Percentiles rank a stretch among this genome's conserved stretches.
phyloP scores from a whole-genome alignment of 2,329 filamentous ascomycete genomes.

The Fusarium anthophilum region DNA sequence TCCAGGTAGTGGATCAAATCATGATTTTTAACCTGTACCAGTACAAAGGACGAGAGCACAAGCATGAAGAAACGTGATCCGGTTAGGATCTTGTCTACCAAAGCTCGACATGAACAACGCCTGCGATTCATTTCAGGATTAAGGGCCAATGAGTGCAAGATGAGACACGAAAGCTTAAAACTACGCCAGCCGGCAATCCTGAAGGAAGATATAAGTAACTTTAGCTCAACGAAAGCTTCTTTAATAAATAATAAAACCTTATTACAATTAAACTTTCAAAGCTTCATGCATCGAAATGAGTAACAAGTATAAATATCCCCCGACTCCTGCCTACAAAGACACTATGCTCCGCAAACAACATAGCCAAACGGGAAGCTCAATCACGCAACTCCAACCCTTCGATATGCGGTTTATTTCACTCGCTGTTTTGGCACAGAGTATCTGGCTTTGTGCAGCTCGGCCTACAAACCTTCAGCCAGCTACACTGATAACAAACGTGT shows the following conservation, averaged over 20 bases:
- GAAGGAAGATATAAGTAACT: not conserved
- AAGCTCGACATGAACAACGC: not conserved
- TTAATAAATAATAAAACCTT: not conserved
- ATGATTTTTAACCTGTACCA: no score
- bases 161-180: not conserved
- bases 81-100: rapidly evolving
- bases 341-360: not conserved
- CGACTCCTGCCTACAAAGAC: not conserved
- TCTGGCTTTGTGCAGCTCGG: not conserved
- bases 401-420: not conserved
- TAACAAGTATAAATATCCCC: not conserved
- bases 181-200: not conserved
- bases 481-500: not conserved
- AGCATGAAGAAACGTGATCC: rapidly evolving
- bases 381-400: not conserved
- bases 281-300: not conserved
- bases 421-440: not conserved
- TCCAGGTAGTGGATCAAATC: no score
- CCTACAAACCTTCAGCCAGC: not conserved
- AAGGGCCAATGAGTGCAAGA: not conserved
- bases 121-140: not conserved
- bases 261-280: not conserved
- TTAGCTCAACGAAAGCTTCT: not conserved
- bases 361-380: not conserved
- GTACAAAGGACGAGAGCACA: not conserved